These are phyloP conservation scores for Pisolithus tinctorius DNA, from an alignment of 768 basidiomycete species.

Conservation along the genomic window DNA sequence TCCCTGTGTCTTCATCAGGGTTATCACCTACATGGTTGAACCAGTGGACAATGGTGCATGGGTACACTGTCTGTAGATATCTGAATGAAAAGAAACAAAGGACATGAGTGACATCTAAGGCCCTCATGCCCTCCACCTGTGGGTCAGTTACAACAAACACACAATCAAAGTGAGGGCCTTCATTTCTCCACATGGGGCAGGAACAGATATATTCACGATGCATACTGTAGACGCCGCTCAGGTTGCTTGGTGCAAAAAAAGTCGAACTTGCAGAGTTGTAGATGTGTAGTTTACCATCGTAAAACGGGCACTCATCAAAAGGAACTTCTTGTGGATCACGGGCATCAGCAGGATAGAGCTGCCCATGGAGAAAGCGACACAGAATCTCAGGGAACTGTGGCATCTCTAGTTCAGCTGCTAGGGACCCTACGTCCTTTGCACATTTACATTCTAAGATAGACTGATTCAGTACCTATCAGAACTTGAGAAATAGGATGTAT, in stretches of 20 bases:
- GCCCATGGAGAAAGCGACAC: too few relatives aligned
- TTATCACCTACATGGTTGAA: slow-evolving; percentile 9
- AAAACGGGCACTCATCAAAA: neutral
- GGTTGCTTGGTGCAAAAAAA: slow-evolving; percentile 14
- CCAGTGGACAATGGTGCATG: slow-evolving; percentile 19
- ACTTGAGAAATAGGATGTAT: too few relatives aligned
- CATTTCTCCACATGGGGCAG: too few relatives aligned
- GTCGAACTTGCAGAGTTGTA: slow-evolving; percentile 15
- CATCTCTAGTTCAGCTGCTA: too few relatives aligned
- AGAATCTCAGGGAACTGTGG: too few relatives aligned
- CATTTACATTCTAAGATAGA: too few relatives aligned
- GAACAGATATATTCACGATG: slow-evolving; percentile 15
- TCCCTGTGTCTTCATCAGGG: slow-evolving; percentile 17
- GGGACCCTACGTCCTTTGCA: too few relatives aligned
- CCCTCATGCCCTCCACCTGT: slow-evolving; percentile 9
- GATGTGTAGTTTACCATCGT: neutral
- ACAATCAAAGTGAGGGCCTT: too few relatives aligned
- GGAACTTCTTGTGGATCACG: neutral
- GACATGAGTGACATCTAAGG: slow-evolving; percentile 12
- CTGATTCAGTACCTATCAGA: too few relatives aligned
- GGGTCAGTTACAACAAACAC: too few relatives aligned
- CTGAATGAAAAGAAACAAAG: slow-evolving; percentile 21
- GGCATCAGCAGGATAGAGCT: neutral
- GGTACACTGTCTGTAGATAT: slow-evolving; percentile 1
- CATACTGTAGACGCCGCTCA: slow-evolving; percentile 14